Evolutionary conservation across 306 rosid genomes (phyloP).

Genomic region (Delonix regia): DNA sequence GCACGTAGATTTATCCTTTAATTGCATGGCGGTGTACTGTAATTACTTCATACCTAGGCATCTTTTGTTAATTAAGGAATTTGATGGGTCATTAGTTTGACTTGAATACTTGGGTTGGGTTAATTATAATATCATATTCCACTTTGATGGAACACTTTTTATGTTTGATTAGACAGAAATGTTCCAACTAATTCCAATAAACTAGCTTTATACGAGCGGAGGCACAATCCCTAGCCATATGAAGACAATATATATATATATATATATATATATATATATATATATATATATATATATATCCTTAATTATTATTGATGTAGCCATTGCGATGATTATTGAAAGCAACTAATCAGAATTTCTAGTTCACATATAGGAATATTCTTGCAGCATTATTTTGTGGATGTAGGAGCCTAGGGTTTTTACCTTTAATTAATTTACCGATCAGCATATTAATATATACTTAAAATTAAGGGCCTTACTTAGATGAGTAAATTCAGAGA

Average conservation of each 20-base stretch:
- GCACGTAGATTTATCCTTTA: slow-evolving; percentile 48
- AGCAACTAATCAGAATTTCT: slow-evolving; percentile 43
- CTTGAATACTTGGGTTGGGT: slow-evolving; percentile 32
- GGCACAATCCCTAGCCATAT: slow-evolving; percentile 46
- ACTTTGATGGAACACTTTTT: slow-evolving; percentile 9
- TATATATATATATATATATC: too few relatives aligned
- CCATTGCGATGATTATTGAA: slow-evolving; percentile 45
- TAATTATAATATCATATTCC: slow-evolving; percentile 40
- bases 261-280: too few relatives aligned
- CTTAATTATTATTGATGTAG: slow-evolving; percentile 44
- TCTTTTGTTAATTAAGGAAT: slow-evolving; percentile 19
- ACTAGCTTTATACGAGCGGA: slow-evolving; percentile 18
- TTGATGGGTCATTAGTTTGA: slow-evolving; percentile 45
- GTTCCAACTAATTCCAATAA: slow-evolving; percentile 35
- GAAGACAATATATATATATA: too few relatives aligned
- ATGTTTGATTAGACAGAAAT: slow-evolving; percentile 45
- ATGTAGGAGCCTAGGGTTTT: neutral
- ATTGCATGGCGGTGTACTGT: slow-evolving; percentile 47
- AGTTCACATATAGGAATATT: slow-evolving; percentile 21
- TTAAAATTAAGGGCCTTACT: too few relatives aligned
- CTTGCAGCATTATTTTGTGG: slow-evolving; percentile 3
- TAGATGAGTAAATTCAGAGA: neutral
- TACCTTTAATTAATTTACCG: too few relatives aligned
- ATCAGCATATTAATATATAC: too few relatives aligned
- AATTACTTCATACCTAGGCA: neutral